phyloP scores from a whole-genome alignment of 352 stramenopile genomes.

The Thraustochytrium sp. region DNA sequence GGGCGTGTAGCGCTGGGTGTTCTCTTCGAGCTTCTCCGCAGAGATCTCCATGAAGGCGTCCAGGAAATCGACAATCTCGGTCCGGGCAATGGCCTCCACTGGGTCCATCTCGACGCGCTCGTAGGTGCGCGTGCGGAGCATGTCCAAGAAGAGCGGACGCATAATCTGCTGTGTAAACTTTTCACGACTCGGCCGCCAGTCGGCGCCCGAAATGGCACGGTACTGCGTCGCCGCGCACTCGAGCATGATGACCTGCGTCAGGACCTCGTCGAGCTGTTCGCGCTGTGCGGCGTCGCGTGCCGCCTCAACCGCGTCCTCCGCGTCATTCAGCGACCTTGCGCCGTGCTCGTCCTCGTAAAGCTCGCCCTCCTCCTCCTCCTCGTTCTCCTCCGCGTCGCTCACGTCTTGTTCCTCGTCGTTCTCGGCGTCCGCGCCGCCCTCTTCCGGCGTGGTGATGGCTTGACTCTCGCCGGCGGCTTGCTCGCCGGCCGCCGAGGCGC shows the following conservation, averaged over 20 bases:
- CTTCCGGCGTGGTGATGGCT: not conserved
- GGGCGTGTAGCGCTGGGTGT: not conserved
- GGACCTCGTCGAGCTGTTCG: not conserved
- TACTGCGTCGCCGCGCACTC: not conserved
- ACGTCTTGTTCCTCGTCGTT: not conserved
- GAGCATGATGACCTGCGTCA: not conserved
- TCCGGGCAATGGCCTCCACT: not conserved
- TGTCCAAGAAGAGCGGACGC: not conserved
- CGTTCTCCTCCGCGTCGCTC: not conserved
- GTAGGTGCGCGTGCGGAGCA: not conserved
- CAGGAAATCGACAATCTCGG: not conserved
- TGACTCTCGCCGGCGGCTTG: too few species aligned
- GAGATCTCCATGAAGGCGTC: not conserved
- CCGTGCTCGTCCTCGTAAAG: not conserved
- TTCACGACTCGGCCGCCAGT: not conserved
- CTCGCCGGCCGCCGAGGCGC: too few species aligned
- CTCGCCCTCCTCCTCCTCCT: not conserved
- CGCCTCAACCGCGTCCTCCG: not conserved
- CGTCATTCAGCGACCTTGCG: not conserved
- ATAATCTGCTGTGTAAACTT: slow-evolving; percentile 24
- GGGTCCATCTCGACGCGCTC: not conserved
- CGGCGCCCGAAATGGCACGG: not conserved
- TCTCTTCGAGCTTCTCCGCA: not conserved
- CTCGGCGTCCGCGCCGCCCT: not conserved
- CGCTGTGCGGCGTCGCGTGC: not conserved